Base-by-base conservation (phyloP, 2,329 filamentous ascomycete genomes). In the Trichoderma guizhouense region DNA sequence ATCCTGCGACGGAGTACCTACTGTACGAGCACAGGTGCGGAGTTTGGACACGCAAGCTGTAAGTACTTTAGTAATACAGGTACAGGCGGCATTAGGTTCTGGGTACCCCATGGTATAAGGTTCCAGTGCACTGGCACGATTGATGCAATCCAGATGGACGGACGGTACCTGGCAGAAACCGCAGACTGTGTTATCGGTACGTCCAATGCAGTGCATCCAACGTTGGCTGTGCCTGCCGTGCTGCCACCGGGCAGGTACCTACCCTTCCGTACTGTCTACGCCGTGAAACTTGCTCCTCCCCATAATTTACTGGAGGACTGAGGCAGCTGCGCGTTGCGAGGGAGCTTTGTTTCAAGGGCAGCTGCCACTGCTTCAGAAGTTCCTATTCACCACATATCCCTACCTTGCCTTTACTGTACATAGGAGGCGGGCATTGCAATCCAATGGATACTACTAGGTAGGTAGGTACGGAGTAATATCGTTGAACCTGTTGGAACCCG, bases 321-420 rank as follows among this genome's bases (percentile, higher is more conserved):
- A 43, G 61, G 61, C 24, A 47, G 63, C 67, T 62, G 55, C 65
- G 65, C 53, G 24, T 67, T 55, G 36, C 18, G 39, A 61, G 28
- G 57, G 66, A 61, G 55, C 57, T 60, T 43, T 47, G 67, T 69
- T 69, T 62, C 57, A 69, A 69, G 67, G 67, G 67, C 67, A 69
- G 57, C 67, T 36, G 67, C 67, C 63, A 53, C 26, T 53, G 57
- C 67, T 53, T 53, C 28, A 51, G 67, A 61, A 60, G 57, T 39
- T 57, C 67, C 67, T 69, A 69, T 69, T 69, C 30, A 43, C n/a
- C 7, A 18, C 26, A n/a, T 11, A 32, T 34, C 47, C 63, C 30
- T 53, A 24, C 47, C 21, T 53, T 21, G 39, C 47, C 21, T 21
- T 51, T 58, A 58, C 47, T n/a, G 18, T 30, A 43, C 51, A 43